These are phyloP conservation scores for Acorus gramineus DNA, from an alignment of 106 monocot genomes.

Conservation along the genomic window DNA sequence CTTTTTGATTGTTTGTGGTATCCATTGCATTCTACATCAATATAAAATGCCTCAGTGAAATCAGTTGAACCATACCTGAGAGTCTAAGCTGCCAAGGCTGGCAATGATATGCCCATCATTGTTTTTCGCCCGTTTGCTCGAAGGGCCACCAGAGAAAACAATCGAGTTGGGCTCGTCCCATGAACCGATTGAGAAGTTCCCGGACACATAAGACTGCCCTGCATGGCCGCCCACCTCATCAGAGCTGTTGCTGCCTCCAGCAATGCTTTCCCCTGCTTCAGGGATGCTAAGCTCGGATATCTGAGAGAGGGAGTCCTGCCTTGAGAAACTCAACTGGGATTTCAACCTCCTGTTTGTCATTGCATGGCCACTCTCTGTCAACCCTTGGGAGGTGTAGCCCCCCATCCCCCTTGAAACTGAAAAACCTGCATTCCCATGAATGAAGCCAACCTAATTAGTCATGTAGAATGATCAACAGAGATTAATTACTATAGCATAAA, in stretches of 20 bases:
- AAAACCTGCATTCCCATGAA: conserved; percentile 14
- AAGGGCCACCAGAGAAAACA: conserved; percentile 33
- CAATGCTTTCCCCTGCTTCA: conserved; percentile 29
- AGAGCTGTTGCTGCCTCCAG: conserved; percentile 17
- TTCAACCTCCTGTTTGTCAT: conserved; percentile 34
- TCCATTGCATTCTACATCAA: too few species aligned
- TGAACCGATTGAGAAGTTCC: conserved; percentile 42
- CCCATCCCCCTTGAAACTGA: conserved; percentile 20
- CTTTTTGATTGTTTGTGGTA: too few species aligned
- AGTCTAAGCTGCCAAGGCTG: conserved; percentile 39
- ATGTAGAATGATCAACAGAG: too few species aligned
- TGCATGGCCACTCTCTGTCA: conserved; percentile 17
- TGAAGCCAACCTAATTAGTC: too few species aligned
- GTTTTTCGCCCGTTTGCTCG: conserved; percentile 36
- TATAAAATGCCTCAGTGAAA: too few species aligned
- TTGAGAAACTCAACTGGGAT: conserved; percentile 55
- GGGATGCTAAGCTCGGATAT: conserved; percentile 54
- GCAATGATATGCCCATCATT: conserved; percentile 32
- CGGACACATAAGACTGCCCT: conserved; percentile 27
- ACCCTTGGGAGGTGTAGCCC: conserved; percentile 13
- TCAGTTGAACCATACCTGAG: conserved; percentile 28
- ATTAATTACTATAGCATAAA: too few species aligned
- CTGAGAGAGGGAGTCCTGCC: conserved; percentile 52
- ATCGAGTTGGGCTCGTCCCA: conserved; percentile 82
- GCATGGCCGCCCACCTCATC: conserved; percentile 26